Evolutionary conservation across 164 flowering plant genomes (phyloP), one percentile per base, ranked within the genome.

Genomic region (Umbilicus rupestris): DNA sequence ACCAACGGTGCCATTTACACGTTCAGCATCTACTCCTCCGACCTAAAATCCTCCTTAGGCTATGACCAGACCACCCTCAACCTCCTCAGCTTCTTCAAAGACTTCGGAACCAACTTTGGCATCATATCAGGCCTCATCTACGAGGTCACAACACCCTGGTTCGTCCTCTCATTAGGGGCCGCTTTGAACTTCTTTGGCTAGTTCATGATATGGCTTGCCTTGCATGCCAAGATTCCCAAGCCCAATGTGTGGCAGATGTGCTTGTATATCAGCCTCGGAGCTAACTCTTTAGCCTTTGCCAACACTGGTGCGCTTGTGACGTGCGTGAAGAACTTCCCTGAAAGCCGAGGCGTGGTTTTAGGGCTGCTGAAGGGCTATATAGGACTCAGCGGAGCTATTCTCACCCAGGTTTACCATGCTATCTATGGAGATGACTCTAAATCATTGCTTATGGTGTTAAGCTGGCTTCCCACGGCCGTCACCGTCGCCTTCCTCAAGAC

Each of bases 241-340:
- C 81, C 83, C 22, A 66, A 42, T 7, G 75, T 78, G 0, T 82
- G 85, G 85, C 82, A 76, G 26, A 80, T 82, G 82, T 82, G 85
- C 46, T 7, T 74, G 1, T 82, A 78, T 71, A 80, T 82, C 1
- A 77, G 79, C 47, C 45, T 82, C 12, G 85, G 83, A 1, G 83
- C 85, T 0, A 82, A 80, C 50, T 82, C 83, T n/a, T 79, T 75
- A 42, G 44, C 83, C 0, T 82, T 82, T 39, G 74, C 83, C 7
- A 80, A 80, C 67, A 80, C 83, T 0, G 83, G 81, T 2, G 73
- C 80, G 1, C 71, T 82, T 3, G 85, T 82, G 31, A 74, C 81
- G 0, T 82, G 85, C 30, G 85, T 82, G 12, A 78, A 79, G 64
- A 82, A 79, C 63, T 80, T 82, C 78, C 85, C 85, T 2, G 80